Conservation (phyloP, 306 rosid species). For the Geum urbanum region DNA sequence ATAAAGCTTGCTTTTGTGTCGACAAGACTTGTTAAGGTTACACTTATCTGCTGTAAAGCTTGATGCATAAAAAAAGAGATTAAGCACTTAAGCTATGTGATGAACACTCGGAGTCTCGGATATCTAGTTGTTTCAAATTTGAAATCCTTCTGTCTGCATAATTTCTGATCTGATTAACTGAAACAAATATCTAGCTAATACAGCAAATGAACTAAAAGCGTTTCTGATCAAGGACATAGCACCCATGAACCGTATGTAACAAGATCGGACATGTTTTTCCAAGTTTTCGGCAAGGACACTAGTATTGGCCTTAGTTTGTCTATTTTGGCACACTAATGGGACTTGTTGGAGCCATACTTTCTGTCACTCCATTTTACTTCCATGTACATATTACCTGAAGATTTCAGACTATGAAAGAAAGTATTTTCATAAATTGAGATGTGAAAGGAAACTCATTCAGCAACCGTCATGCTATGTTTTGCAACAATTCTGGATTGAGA, state of each 20-base stretch:
- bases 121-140: background rate
- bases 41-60: no score
- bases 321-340: slow-evolving; percentile 2
- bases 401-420: background rate
- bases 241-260: background rate
- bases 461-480: background rate
- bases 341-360: slow-evolving; percentile 10
- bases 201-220: background rate
- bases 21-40: background rate
- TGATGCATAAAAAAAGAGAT: background rate
- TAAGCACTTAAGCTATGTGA: background rate
- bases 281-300: slow-evolving; percentile 5
- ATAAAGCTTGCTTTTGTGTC: slow-evolving; percentile 3
- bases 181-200: background rate
- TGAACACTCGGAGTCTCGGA: background rate
- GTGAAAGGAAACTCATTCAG: slow-evolving; percentile 9
- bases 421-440: slow-evolving; percentile 1
- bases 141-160: background rate
- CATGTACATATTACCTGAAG: slow-evolving; percentile 5
- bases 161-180: background rate
- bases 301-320: slow-evolving; percentile 1
- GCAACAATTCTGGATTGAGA: slow-evolving; percentile 10
- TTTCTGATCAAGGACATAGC: background rate
- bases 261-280: no score
- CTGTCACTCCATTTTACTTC: background rate